Evolutionary conservation across 176 grass and related monocot genomes (phyloP), one percentile per base, ranked within the genome.

Genomic region (Pontederia paniculata): DNA sequence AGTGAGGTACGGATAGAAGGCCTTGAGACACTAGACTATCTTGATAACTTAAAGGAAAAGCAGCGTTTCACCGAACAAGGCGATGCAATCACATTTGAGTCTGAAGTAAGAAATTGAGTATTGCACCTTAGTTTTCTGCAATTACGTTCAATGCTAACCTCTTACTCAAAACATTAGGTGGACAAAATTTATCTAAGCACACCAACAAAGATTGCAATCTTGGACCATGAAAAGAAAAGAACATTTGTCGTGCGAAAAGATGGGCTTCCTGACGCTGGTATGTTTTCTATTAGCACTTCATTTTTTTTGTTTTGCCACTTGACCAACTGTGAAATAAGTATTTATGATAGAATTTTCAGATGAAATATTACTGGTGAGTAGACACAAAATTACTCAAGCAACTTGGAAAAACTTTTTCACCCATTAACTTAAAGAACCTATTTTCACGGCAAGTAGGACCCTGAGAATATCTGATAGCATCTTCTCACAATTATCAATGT

Each of bases 181-280:
- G 60, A 63, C 4, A 63, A 63, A 63, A 48, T 63, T 47, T 63
- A 63, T 20, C 23, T 63, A 45, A 63, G 60, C 60, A 48, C 44
- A 9, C 60, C 60, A 63, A 48, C 12, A 11, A 63, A 48, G 60
- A 48, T 63, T 45, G 60, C 60, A 1, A 48, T 63, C 9, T 22
- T 63, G 14, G 60, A 63, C 47, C 60, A 63, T 63, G 60, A 63
- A 48, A 63, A 63, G 60, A 63, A 63, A 20, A 43, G 60, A 47
- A 63, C 60, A 15, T 63, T 63, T n/a, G 60, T 63, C 47, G 45
- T 63, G 4, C 44, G 19, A 17, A 63, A 63, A 63, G 44, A 63
- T 48, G 60, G 60, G 22, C 60, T 63, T 47, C 60, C 60, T 9
- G 60, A 63, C 47, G 60, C 60, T 63, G 60, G 60, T 63, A 20